These are phyloP conservation scores for Botrytis paeoniae DNA, from an alignment of 2,329 filamentous ascomycete genomes.

Conservation along the genomic window DNA sequence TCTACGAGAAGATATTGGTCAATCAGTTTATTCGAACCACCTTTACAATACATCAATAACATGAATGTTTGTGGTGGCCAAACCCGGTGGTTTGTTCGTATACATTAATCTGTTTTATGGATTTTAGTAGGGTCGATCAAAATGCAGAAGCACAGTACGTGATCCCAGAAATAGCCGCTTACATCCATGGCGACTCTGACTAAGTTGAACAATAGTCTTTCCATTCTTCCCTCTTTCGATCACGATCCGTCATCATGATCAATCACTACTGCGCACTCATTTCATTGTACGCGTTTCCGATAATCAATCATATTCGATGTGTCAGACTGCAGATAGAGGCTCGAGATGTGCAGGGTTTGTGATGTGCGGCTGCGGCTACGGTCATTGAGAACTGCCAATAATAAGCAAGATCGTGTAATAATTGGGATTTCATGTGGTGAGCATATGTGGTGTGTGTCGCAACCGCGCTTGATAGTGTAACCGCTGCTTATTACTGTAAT, in stretches of 20 bases:
- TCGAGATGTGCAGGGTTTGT: background rate
- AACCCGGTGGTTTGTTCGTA: background rate
- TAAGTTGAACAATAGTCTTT: background rate
- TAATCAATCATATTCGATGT: background rate
- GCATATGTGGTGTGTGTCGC: background rate
- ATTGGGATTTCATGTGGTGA: background rate
- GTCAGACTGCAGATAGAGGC: background rate
- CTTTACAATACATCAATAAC: background rate
- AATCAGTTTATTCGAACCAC: background rate
- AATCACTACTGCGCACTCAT: background rate
- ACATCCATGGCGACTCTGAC: background rate
- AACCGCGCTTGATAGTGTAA: background rate
- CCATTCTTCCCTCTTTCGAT: background rate
- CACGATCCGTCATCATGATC: background rate
- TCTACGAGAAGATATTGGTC: background rate
- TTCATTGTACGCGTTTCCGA: background rate
- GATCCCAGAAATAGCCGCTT: background rate
- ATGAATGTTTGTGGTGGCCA: background rate
- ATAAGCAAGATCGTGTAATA: background rate
- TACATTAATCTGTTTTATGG: background rate
- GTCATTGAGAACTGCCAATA: background rate
- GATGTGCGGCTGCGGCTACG: background rate
- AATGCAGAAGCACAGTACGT: background rate
- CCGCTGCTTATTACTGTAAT: background rate
- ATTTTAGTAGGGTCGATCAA: background rate